Conservation (phyloP, 306 rosid species). For the Betula pendula region DNA sequence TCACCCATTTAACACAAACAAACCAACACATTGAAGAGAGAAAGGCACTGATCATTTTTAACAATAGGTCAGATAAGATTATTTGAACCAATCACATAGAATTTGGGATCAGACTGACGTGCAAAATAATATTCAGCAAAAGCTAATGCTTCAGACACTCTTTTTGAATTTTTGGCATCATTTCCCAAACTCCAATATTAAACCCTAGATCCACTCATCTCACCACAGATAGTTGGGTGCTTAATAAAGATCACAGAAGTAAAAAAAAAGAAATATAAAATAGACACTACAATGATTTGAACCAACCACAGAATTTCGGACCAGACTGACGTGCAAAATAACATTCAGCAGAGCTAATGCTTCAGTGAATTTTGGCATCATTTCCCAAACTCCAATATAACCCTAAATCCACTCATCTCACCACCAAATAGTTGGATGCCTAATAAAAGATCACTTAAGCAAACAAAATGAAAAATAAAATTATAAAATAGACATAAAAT, state of each 20-base stretch:
- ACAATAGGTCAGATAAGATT: neutral
- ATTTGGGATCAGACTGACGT: conserved; percentile 39
- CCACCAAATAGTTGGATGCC: no score
- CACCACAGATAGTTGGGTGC: no score
- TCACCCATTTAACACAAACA: no score
- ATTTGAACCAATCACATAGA: neutral
- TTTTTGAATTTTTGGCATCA: neutral
- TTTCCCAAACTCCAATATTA: no score
- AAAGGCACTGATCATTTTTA: no score
- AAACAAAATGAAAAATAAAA: no score
- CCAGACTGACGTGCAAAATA: conserved; percentile 43
- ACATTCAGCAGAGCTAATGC: conserved; percentile 25
- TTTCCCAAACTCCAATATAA: conserved; percentile 20
- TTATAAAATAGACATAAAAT: no score
- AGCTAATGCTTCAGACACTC: conserved; percentile 8
- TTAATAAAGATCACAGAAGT: no score
- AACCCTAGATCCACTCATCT: no score
- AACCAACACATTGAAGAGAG: no score
- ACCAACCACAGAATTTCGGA: conserved; percentile 7
- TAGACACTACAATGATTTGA: neutral
- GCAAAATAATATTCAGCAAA: conserved; percentile 32
- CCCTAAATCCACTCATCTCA: neutral
- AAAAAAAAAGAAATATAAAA: no score
- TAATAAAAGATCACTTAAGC: no score
- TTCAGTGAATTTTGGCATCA: conserved; percentile 26